phyloP scores from a whole-genome alignment of 169 alveolate species.

The Babesia sp. region DNA sequence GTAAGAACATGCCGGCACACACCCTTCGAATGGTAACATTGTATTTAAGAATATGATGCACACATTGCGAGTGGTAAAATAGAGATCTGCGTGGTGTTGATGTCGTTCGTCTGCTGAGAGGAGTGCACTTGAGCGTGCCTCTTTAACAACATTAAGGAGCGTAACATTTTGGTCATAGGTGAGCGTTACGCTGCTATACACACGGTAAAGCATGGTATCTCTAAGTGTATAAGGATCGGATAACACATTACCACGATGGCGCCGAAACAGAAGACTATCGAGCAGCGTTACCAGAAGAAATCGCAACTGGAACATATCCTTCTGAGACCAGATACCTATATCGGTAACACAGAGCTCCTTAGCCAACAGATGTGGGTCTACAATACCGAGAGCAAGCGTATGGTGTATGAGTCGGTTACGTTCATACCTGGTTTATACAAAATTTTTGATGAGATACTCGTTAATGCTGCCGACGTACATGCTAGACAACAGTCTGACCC shows the following conservation, averaged over 20 bases:
- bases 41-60: too few relatives aligned
- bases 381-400: slow-evolving; percentile 80
- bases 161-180: too few relatives aligned
- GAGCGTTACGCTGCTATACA: too few relatives aligned
- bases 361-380: slow-evolving; percentile 94
- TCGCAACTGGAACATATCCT: slow-evolving; percentile 97
- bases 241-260: slow-evolving; percentile 63
- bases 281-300: slow-evolving; percentile 95
- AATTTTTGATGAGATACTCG: slow-evolving; percentile 97
- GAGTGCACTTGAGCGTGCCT: too few relatives aligned
- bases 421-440: slow-evolving; percentile 98
- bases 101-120: too few relatives aligned
- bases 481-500: slow-evolving; percentile 83
- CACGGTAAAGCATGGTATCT: too few relatives aligned
- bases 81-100: too few relatives aligned
- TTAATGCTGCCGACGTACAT: slow-evolving; percentile 99
- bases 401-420: slow-evolving; percentile 83
- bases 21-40: too few relatives aligned
- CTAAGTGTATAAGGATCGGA: too few relatives aligned
- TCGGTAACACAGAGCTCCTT: slow-evolving; percentile 93
- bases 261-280: slow-evolving; percentile 86
- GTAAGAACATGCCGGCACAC: too few relatives aligned
- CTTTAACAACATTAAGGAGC: too few relatives aligned
- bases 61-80: too few relatives aligned
- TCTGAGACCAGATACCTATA: slow-evolving; percentile 98